Conservation (phyloP, 345 rosid species). For the Conringia planisiliqua region DNA sequence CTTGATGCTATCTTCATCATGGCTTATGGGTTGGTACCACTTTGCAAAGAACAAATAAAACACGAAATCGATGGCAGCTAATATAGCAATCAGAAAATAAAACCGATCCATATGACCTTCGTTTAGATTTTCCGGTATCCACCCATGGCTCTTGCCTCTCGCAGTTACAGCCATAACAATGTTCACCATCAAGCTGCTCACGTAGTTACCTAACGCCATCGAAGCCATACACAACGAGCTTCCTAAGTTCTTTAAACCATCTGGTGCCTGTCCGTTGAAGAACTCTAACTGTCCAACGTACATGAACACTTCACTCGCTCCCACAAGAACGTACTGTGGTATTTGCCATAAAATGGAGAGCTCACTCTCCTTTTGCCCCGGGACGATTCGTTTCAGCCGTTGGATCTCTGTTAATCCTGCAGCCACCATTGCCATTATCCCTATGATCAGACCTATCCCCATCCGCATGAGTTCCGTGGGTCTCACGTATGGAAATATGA, state of each 20-base stretch:
- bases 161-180: conserved; percentile 65
- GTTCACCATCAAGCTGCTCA: conserved; percentile 67
- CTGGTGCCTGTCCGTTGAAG: conserved; percentile 86
- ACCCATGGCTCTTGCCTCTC: conserved; percentile 54
- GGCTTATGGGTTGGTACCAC: conserved; percentile 70
- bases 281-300: conserved; percentile 90
- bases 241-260: conserved; percentile 86
- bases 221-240: conserved; percentile 97
- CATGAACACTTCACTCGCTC: conserved; percentile 90
- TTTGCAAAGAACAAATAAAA: conserved; percentile 60
- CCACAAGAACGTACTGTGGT: conserved; percentile 79
- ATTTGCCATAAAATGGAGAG: conserved; percentile 84
- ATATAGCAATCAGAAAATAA: conserved; percentile 57
- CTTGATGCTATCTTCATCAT: conserved; percentile 36
- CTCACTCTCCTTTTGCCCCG: conserved; percentile 52
- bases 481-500: conserved; percentile 67
- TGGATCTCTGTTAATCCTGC: conserved; percentile 71
- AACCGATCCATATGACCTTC: conserved; percentile 74
- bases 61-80: conserved; percentile 63
- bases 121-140: conserved; percentile 77
- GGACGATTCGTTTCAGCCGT: conserved; percentile 43
- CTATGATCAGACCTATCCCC: conserved; percentile 81
- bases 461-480: conserved; percentile 78
- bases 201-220: conserved; percentile 84
- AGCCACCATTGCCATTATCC: conserved; percentile 73